Percentiles rank a stretch among this genome's conserved stretches.
Evolutionary conservation across 1,139 yeast species (phyloP).

Genomic region (Nakaseomyces nivariensis): DNA sequence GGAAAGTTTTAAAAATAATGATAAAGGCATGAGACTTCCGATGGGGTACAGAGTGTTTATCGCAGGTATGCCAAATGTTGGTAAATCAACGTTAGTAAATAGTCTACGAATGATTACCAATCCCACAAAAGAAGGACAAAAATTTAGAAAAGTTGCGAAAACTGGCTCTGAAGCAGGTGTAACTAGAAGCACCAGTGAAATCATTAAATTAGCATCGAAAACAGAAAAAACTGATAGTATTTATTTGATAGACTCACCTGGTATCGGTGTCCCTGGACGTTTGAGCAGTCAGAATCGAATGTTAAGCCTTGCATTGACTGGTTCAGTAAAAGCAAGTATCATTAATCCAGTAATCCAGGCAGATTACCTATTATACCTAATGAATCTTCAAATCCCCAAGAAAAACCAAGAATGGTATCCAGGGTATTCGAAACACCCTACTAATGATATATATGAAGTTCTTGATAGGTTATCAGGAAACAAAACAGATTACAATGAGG

Average conservation of each 20-base stretch:
- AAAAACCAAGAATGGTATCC: slow-evolving; percentile 30
- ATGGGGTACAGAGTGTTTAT: slow-evolving; percentile 69
- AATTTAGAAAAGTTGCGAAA: slow-evolving; percentile 56
- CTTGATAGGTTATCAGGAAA: slow-evolving; percentile 36
- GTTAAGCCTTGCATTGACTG: slow-evolving; percentile 65
- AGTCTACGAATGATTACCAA: slow-evolving; percentile 45
- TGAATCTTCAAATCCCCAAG: slow-evolving; percentile 52
- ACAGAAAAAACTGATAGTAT: slow-evolving; percentile 47
- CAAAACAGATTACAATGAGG: slow-evolving; percentile 32
- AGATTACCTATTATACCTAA: slow-evolving; percentile 65
- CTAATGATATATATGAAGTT: slow-evolving; percentile 62
- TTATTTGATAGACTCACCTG: slow-evolving; percentile 82
- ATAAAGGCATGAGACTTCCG: slow-evolving; percentile 58
- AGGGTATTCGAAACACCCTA: slow-evolving; percentile 49
- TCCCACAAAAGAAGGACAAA: slow-evolving; percentile 13
- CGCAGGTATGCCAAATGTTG: slow-evolving; percentile 97
- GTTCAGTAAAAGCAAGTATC: slow-evolving; percentile 61
- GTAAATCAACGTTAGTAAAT: slow-evolving; percentile 85
- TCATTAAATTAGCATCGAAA: slow-evolving; percentile 42
- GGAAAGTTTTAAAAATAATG: slow-evolving; percentile 18
- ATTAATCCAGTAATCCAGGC: slow-evolving; percentile 83
- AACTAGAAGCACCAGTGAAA: slow-evolving; percentile 69
- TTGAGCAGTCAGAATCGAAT: slow-evolving; percentile 54
- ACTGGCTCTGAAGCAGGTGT: slow-evolving; percentile 92
- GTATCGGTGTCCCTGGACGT: slow-evolving; percentile 68